Conservation (phyloP, 495 filamentous ascomycete species). For the Hypoxylon crocopeplum region DNA sequence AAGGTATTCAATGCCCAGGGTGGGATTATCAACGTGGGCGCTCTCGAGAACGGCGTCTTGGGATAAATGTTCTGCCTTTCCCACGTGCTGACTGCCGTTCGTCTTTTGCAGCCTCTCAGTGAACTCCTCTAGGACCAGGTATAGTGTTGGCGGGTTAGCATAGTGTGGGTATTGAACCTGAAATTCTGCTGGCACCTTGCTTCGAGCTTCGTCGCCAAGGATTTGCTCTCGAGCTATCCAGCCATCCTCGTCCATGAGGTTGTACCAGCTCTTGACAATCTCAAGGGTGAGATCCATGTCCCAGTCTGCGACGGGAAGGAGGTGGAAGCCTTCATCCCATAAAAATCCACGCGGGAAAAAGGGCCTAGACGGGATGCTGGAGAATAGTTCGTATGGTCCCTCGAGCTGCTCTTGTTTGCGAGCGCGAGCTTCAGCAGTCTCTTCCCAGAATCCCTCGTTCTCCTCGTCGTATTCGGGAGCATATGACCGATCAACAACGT, state of each 20-base stretch:
- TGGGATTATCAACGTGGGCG: slow-evolving; percentile 68
- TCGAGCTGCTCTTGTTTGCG: slow-evolving; percentile 71
- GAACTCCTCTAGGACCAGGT: slow-evolving; percentile 83
- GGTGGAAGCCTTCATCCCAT: slow-evolving; percentile 98
- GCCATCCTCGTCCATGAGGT: slow-evolving; percentile 93
- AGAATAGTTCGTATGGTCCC: slow-evolving; percentile 88
- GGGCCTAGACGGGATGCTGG: slow-evolving; percentile 88
- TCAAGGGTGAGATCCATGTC: slow-evolving; percentile 91
- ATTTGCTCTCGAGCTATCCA: slow-evolving; percentile 99
- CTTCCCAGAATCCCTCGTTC: slow-evolving; percentile 97
- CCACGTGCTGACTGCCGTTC: slow-evolving; percentile 46
- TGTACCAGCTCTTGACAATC: slow-evolving; percentile 94
- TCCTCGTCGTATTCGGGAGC: slow-evolving; percentile 93
- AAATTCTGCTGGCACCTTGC: slow-evolving; percentile 95
- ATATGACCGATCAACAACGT: slow-evolving; percentile 87
- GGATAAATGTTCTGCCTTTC: slow-evolving; percentile 42
- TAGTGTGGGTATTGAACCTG: slow-evolving; percentile 97
- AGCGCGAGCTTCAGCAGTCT: slow-evolving; percentile 73
- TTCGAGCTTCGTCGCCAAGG: slow-evolving; percentile 89
- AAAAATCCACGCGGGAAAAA: slow-evolving; percentile 97
- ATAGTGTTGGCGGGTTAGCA: slow-evolving; percentile 97
- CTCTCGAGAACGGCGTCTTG: slow-evolving; percentile 52
- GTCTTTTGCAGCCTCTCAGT: slow-evolving; percentile 70
- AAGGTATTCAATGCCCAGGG: slow-evolving; percentile 75
- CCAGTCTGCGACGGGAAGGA: slow-evolving; percentile 91